Conservation (phyloP, 345 rosid species). For the Mallotus nudiflorus region DNA sequence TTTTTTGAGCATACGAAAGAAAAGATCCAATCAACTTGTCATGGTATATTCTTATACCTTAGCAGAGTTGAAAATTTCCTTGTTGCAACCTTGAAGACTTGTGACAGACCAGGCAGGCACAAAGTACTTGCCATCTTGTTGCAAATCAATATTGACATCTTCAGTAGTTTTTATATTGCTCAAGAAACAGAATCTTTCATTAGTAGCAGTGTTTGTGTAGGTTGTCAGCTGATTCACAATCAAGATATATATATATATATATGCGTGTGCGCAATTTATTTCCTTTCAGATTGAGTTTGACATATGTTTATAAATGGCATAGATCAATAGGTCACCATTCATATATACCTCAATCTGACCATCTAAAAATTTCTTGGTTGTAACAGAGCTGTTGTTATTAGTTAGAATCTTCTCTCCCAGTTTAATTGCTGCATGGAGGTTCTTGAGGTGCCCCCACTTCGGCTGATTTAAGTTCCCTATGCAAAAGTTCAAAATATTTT, state of each 20-base stretch:
- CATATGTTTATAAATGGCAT: too few relatives aligned
- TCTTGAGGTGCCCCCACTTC: slow-evolving; percentile 12
- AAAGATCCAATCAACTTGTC: not conserved
- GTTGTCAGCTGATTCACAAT: not conserved
- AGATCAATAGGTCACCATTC: too few relatives aligned
- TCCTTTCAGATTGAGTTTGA: too few relatives aligned
- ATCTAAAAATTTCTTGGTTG: not conserved
- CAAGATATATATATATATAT: too few relatives aligned
- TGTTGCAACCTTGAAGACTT: slow-evolving; percentile 20
- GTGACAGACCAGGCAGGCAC: slow-evolving; percentile 29
- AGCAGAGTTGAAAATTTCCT: slow-evolving; percentile 18
- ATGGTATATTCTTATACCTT: slow-evolving; percentile 6
- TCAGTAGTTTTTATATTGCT: not conserved
- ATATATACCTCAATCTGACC: not conserved
- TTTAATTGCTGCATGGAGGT: slow-evolving; percentile 16
- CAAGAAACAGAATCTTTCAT: slow-evolving; percentile 12
- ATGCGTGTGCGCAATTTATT: too few relatives aligned
- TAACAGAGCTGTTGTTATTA: not conserved
- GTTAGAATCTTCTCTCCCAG: slow-evolving; percentile 8
- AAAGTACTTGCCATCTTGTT: not conserved
- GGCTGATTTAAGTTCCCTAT: slow-evolving; percentile 11
- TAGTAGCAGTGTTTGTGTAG: not conserved
- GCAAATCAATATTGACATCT: not conserved
- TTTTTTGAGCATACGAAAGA: not conserved
- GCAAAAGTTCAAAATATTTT: not conserved